phyloP scores from a whole-genome alignment of 208 protist species.

The Trypanosoma platydactyli region DNA sequence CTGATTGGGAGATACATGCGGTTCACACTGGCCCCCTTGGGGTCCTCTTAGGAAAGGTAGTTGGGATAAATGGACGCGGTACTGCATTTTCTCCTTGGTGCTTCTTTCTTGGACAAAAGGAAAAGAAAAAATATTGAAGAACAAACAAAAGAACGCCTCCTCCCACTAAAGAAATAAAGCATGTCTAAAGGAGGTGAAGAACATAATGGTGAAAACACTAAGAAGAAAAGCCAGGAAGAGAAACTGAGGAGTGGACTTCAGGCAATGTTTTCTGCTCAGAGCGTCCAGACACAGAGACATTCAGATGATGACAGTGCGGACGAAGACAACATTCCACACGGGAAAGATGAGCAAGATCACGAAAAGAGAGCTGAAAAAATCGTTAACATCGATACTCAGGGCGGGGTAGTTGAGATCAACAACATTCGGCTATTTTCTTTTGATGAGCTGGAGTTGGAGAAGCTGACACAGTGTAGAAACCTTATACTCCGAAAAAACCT shows the following conservation, averaged over 20 bases:
- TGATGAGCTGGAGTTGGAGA: slow-evolving; percentile 75
- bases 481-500: slow-evolving; percentile 90
- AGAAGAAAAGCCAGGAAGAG: slow-evolving; percentile 19
- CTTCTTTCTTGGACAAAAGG: background rate
- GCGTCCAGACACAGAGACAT: background rate
- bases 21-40: background rate
- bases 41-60: background rate
- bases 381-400: slow-evolving; percentile 57
- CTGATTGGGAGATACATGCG: background rate
- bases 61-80: no score
- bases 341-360: slow-evolving; percentile 3
- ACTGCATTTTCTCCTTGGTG: background rate
- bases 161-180: slow-evolving; percentile 2
- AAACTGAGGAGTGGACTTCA: slow-evolving; percentile 23
- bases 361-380: slow-evolving; percentile 31
- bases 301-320: slow-evolving; percentile 38
- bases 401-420: slow-evolving; percentile 66
- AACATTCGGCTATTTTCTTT: slow-evolving; percentile 88
- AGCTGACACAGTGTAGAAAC: slow-evolving; percentile 54
- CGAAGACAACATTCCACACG: slow-evolving; percentile 13
- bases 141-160: background rate
- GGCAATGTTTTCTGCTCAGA: slow-evolving; percentile 23
- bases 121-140: background rate
- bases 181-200: slow-evolving; percentile 10
- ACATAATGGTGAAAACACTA: background rate